Evolutionary conservation across 768 basidiomycete genomes (phyloP).

Genomic region (Plicaturopsis crispa): DNA sequence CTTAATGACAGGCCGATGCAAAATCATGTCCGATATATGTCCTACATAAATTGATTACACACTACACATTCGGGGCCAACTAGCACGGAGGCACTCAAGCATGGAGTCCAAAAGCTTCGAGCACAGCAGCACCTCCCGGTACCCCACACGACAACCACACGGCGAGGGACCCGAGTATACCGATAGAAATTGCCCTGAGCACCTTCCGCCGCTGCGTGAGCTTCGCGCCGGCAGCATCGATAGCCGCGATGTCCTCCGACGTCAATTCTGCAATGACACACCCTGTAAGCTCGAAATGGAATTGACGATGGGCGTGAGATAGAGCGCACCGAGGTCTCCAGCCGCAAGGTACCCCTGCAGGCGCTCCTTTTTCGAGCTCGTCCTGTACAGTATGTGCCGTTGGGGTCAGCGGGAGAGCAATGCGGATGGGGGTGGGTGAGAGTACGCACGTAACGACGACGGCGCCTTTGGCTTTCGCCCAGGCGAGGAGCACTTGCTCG

Average conservation of each 20-base stretch:
- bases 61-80: too few species aligned
- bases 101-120: too few species aligned
- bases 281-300: neutral
- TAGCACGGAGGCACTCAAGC: too few species aligned
- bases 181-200: too few species aligned
- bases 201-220: too few species aligned
- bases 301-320: neutral
- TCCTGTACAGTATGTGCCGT: slow-evolving; percentile 23
- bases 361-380: slow-evolving; percentile 58
- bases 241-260: slow-evolving; percentile 39
- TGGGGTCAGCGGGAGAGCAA: neutral
- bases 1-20: too few species aligned
- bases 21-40: too few species aligned
- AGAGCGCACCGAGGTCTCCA: slow-evolving; percentile 49
- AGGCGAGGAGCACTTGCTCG: slow-evolving; percentile 67
- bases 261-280: slow-evolving; percentile 34
- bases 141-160: too few species aligned
- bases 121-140: too few species aligned
- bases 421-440: slow-evolving; percentile 4
- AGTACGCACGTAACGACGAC: slow-evolving; percentile 51
- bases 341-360: slow-evolving; percentile 62
- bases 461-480: slow-evolving; percentile 63
- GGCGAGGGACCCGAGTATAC: too few species aligned
- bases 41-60: too few species aligned
- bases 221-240: slow-evolving; percentile 50